Percentiles rank a stretch among this genome's conserved stretches.
Conservation (phyloP, 192 early-diverging fungal genomes). For the Gamsiella multidivaricata region DNA sequence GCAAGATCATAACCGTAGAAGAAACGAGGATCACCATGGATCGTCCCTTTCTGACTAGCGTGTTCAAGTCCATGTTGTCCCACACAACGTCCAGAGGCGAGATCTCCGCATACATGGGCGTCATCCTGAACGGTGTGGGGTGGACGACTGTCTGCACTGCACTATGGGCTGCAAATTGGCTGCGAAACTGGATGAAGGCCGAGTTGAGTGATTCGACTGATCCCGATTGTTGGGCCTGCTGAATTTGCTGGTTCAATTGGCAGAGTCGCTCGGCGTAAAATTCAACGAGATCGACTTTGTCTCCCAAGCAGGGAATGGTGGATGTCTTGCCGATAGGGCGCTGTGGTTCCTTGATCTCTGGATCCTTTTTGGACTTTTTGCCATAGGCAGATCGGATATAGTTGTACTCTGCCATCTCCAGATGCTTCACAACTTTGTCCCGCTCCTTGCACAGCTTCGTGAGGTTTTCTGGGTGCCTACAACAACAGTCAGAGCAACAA, state of each 20-base stretch:
- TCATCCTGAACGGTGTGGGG: constrained; percentile 70
- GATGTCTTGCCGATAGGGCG: constrained; percentile 68
- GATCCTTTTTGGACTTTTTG: constrained; percentile 15
- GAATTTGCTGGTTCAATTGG: constrained; percentile 62
- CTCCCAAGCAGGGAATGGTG: constrained; percentile 58
- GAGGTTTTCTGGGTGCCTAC: constrained; percentile 62
- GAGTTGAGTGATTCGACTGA: constrained; percentile 61
- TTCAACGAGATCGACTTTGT: constrained; percentile 74
- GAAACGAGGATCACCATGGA: constrained; percentile 61
- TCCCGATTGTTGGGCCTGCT: constrained; percentile 38
- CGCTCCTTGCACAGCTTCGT: constrained; percentile 61
- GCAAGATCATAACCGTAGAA: constrained; percentile 68
- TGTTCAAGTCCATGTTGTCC: constrained; percentile 74
- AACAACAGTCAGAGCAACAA: too few species aligned
- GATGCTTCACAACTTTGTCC: constrained; percentile 54
- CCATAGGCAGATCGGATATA: constrained; percentile 53
- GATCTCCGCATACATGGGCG: constrained; percentile 71
- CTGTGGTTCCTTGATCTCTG: constrained; percentile 25
- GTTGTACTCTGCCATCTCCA: constrained; percentile 66
- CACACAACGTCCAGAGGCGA: constrained; percentile 83
- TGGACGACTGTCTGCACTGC: constrained; percentile 76
- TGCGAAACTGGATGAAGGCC: constrained; percentile 86
- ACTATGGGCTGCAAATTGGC: constrained; percentile 81
- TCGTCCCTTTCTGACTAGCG: constrained; percentile 64
- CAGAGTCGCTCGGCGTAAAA: constrained; percentile 55